Base-by-base conservation (phyloP, 805 yeast species). In the Wickerhamomyces chaumierensis region DNA sequence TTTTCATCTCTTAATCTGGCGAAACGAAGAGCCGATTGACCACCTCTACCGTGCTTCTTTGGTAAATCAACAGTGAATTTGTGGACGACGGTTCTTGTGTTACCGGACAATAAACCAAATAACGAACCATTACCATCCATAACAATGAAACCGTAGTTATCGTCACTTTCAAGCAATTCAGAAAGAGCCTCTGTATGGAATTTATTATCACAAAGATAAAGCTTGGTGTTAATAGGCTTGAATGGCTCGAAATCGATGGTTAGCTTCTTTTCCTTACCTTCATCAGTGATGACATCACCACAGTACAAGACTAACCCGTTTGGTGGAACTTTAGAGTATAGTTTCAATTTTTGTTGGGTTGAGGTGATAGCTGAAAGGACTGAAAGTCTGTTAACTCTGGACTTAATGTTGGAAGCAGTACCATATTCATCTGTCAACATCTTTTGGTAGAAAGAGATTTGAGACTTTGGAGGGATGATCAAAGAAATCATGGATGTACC, bases 1-100 rank as follows among this genome's bases (percentile, higher is more conserved):
- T 92, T 92, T 66, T 92, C 98, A 53, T 92, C 98, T 75, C 99
- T 83, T 63, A 92, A 73, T 73, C 99, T 88, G 19, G 96, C 81
- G 71, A 92, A 92, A 85, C 99, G 97, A 52, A 92, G 61, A 34
- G 99, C 98, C 46, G 99, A 92, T 70, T 92, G 98, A 81, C 98
- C 98, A 83, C 98, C 98, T 75, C 98, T 83, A 57, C 98, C 98
- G 72, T 92, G 98, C 85, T 92, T 92, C 71, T 92, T 92, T 54
- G 99, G 99, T 54, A 92, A 71, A 63, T 92, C 99, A 40, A 92
- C 99, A 2, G 87, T 82, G 66, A 92, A 92, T 65, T 92, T 92
- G 65, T 90, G 95, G 57, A 92, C 70, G 34, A 92, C 85, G 46
- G 92, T 96, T 70, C 98, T 81, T 35, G 95, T 88, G 68, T 92